phyloP scores from a whole-genome alignment of 805 yeast genomes.

The Candida silvicultrix region DNA sequence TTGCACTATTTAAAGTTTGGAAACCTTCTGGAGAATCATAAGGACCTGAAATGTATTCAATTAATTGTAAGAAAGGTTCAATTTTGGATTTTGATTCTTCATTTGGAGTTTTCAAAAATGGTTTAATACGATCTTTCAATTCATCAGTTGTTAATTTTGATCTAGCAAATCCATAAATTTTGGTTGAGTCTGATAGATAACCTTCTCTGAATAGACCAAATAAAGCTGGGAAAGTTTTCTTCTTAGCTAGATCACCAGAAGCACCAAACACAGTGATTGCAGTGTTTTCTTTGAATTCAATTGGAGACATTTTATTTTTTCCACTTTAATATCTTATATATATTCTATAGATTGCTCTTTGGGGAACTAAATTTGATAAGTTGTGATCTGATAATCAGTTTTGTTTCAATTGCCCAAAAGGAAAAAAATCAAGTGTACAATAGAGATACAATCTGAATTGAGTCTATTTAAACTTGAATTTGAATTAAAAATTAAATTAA shows the following conservation, averaged over 20 bases:
- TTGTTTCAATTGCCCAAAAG: too few relatives aligned
- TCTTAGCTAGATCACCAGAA: conserved; percentile 91
- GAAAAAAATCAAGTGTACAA: too few relatives aligned
- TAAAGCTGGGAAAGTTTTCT: conserved; percentile 87
- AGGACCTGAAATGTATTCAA: conserved; percentile 68
- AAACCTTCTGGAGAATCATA: conserved; percentile 82
- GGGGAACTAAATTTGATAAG: too few relatives aligned
- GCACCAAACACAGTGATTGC: conserved; percentile 87
- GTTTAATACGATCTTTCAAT: conserved; percentile 58
- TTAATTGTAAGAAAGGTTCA: conserved; percentile 58
- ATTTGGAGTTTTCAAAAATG: conserved; percentile 51
- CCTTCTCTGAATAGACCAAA: conserved; percentile 77
- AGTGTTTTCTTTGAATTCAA: conserved; percentile 55
- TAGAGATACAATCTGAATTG: too few relatives aligned
- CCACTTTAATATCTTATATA: background rate
- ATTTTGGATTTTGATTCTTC: conserved; percentile 35
- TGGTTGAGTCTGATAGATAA: conserved; percentile 58
- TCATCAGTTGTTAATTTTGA: conserved; percentile 65
- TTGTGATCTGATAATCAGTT: too few relatives aligned
- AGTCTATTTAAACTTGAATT: too few relatives aligned
- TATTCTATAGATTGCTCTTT: too few relatives aligned
- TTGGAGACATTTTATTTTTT: conserved; percentile 7
- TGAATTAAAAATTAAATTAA: too few relatives aligned
- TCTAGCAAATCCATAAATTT: conserved; percentile 90
- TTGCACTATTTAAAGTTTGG: conserved; percentile 42